Percentiles rank a stretch among this genome's conserved stretches.
Evolutionary conservation across 148 eudicot species (phyloP).

Genomic region (Bassia scoparia): DNA sequence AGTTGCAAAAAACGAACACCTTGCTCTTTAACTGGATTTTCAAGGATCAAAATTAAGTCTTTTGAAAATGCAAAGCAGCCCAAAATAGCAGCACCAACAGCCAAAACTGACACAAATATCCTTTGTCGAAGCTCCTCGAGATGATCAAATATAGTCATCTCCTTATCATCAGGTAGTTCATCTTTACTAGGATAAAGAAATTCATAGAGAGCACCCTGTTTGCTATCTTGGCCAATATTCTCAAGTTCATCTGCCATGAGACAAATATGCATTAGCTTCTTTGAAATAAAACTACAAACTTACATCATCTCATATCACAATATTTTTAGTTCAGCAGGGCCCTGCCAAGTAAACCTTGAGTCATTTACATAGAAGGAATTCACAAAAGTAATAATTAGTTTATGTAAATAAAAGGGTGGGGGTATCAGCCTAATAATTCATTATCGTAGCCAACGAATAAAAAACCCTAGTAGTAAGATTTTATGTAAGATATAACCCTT

Average conservation of each 20-base stretch:
- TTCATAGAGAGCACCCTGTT: conserved; percentile 59
- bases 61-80: conserved; percentile 93
- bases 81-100: conserved; percentile 82
- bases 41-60: conserved; percentile 78
- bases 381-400: neutral
- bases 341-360: neutral
- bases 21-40: conserved; percentile 80
- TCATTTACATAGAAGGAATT: neutral
- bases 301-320: neutral
- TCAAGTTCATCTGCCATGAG: conserved; percentile 39
- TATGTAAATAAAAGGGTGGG: neutral
- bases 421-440: neutral
- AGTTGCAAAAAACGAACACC: conserved; percentile 94
- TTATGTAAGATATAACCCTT: neutral
- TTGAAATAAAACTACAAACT: neutral
- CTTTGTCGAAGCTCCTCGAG: conserved; percentile 86
- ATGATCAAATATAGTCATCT: conserved; percentile 94
- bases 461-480: neutral
- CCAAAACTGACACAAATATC: conserved; percentile 79
- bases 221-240: conserved; percentile 35
- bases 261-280: conserved; percentile 31
- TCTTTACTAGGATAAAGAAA: conserved; percentile 89
- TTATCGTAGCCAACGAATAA: neutral
- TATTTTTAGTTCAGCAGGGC: neutral
- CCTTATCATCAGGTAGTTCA: conserved; percentile 92